Base-by-base conservation (phyloP, 306 rosid genomes). In the Castanea crenata region DNA sequence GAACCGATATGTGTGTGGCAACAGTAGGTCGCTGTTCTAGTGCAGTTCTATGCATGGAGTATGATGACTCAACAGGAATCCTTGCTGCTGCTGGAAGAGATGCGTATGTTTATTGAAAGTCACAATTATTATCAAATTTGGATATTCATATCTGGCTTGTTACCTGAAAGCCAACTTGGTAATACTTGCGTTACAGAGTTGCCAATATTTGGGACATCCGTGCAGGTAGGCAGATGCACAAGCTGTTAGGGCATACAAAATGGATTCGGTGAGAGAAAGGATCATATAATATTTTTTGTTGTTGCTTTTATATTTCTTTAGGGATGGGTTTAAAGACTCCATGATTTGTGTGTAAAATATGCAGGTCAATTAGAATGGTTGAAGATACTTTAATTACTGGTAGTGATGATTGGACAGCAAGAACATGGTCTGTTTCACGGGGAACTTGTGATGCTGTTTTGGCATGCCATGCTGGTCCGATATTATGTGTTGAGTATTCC, bases 351-450 rank as follows among this genome's bases (percentile, higher is more conserved):
- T 77, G 68, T 63, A 69, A 76, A 77, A 55, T 69, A 32, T 88
- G 88, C 93, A 95, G 99, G 91, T 95, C 99, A 15, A 86, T 95
- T 75, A 88, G 99, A 90, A 92, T 95, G 99, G 97, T 83, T 51
- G 96, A 97, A 73, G 99, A 95, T 83, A 95, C 95, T 77, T 82
- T 95, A 72, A 73, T 95, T 71, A 92, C 98, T 77, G 99, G 99
- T 76, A 92, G 99, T 85, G 99, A 95, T 83, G 99, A 95, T 87
- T 95, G 99, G 99, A 92, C 99, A 0, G 96, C 99, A 69, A 91
- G 99, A 84, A 83, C 90, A 81, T 95, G 99, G 98, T 92, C 99
- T 58, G 88, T 90, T 84, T 90, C 97, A 63, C 89, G 90, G 80
- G 99, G 99, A 87, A 79, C 95, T 71, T 95, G 99, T 86, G 99